Base-by-base conservation (phyloP, 208 protist genomes). In the Leishmania turanica region DNA sequence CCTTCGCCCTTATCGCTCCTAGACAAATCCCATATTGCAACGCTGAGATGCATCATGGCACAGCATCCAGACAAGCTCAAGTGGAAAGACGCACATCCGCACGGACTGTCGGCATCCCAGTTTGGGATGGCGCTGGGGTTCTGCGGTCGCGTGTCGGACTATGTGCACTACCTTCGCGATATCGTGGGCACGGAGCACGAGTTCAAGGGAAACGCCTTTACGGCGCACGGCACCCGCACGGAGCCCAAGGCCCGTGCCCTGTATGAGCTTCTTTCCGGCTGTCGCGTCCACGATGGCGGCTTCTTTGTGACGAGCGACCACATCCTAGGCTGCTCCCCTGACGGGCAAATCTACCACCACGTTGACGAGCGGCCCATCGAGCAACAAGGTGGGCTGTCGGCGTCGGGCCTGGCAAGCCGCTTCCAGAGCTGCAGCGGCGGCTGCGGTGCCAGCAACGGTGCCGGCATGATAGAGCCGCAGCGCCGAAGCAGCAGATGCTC, bases 81-180 rank as follows among this genome's bases (percentile, higher is more conserved):
- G 45, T 97, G 94, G 92, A 92, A 89, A 70, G 84, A 85, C 17
- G 42, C 75, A 11, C 68, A 81, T 64, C 87, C 85, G 24, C 86
- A 92, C 83, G 94, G 95, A 21, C 74, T 98, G 1, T 95, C 91
- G 13, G 95, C 95, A 7, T 98, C 95, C 6, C 93, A 98, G 85
- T 96, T 98, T 75, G 95, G 95, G 3, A 92, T 91, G 84, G 93
- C 92, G 1, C 89, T 98, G 17, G 95, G 95, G 21, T 94, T 96
- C 75, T 87, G 86, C 75, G 95, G 95, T 58, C 86, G 89, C 6
- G 79, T 98, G 58, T 91, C 87, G 0, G 93, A 98, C 86, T 98
- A 91, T 84, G 89, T 97, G 27, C 73, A 95, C 62, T 97, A 97
- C 82, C 81, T 90, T 17, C 91, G 92, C 34, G 79, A 95, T 37